phyloP scores from a whole-genome alignment of 768 basidiomycete species.

The Xerocomellus amylosporus region DNA sequence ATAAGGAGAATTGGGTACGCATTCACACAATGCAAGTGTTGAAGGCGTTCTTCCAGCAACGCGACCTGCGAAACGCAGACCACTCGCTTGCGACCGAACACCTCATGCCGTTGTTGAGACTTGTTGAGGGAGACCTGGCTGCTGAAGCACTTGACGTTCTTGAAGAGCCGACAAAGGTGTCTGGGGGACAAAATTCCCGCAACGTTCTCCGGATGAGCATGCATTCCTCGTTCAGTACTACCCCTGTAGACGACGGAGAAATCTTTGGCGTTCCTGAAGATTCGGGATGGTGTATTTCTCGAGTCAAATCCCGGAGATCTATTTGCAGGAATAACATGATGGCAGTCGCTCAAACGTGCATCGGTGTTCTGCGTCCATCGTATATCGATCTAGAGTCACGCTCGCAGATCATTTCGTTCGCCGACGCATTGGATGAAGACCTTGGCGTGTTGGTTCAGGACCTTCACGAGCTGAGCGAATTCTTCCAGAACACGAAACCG shows the following conservation, averaged over 20 bases:
- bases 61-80: conserved; percentile 72
- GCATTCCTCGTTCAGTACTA: conserved; percentile 49
- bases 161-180: conserved; percentile 83
- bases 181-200: conserved; percentile 71
- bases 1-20: conserved; percentile 76
- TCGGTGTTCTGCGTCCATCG: conserved; percentile 64
- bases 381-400: conserved; percentile 71
- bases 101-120: conserved; percentile 84
- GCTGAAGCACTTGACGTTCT: conserved; percentile 88
- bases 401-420: conserved; percentile 33
- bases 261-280: conserved; percentile 81
- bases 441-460: conserved; percentile 77
- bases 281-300: conserved; percentile 86
- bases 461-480: conserved; percentile 70
- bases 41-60: conserved; percentile 84
- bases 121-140: conserved; percentile 85
- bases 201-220: conserved; percentile 93
- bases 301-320: conserved; percentile 55
- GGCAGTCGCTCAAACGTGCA: conserved; percentile 84
- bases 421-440: conserved; percentile 51
- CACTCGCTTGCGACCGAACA: conserved; percentile 80
- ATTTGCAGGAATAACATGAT: conserved; percentile 74
- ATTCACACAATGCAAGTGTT: conserved; percentile 84
- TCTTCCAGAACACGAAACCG: conserved; percentile 54
- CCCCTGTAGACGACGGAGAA: conserved; percentile 56